Evolutionary conservation across 2,329 filamentous ascomycete genomes (phyloP), one percentile per base, ranked within the genome.

Genomic region (Aspergillus latus): DNA sequence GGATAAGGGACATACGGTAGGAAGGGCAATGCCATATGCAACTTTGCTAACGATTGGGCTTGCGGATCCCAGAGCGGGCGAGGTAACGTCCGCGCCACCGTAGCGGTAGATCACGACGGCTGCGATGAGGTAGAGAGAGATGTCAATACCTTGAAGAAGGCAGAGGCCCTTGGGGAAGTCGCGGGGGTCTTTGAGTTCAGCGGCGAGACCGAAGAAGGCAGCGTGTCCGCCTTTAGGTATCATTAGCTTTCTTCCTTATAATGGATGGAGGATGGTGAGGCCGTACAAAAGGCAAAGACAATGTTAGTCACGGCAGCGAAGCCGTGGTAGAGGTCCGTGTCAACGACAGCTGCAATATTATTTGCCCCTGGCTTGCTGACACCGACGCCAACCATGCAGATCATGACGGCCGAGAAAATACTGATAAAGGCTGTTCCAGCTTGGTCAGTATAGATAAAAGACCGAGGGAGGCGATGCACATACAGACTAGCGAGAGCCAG

Each of bases 81-180:
- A 86, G 1, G 80, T 77, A 1, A 90, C 86, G 8, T 77, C 71
- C 0, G 77, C 74, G 0, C 88, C 88, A 4, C 82, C 84, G 64
- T 82, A 90, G 56, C 83, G 78, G 73, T 90, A 91, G 64, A 89
- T 85, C 37, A 90, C 80, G 5, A 84, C 80, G 4, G 86, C 86
- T 1, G 86, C 85, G 28, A 88, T 66, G 30, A 88, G 76, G 70
- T 90, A 90, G 30, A 89, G 78, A 11, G 73, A 71, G 1, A 84
- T 84, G 57, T 87, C 84, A 55, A 79, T 74, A 15, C 78, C 74
- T 67, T 88, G 85, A 5, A 88, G 80, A 30, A 86, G 69, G 64
- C 79, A 78, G 56, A 91, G 80, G 6, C 86, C 82, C 69, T 86
- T 86, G 45, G 80, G 78, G 70, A 83, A 88, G 61, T 85, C 80